Evolutionary conservation across 352 stramenopile genomes (phyloP), one percentile per base, ranked within the genome.

Genomic region (Phytophthora fragariaefolia): DNA sequence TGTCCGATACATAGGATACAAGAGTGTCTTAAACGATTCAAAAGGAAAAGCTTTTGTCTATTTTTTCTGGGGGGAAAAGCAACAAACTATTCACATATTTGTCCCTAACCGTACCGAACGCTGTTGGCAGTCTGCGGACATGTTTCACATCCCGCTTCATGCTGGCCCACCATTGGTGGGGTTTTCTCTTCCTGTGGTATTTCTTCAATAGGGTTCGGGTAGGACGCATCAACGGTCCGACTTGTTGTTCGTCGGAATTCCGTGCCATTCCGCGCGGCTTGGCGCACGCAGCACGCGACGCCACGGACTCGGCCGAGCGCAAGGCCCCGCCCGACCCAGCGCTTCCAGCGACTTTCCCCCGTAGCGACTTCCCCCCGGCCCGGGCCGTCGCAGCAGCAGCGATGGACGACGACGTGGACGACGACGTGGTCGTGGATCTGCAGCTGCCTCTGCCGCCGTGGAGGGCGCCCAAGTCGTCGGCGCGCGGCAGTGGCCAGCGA

Each of bases 381-480:
- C n/a, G n/a, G n/a, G n/a, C n/a, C n/a, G n/a, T n/a, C 30, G 30
- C 32, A 15, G 32, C 34, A 43, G 34, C 3, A 17, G 30, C 56
- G 12, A 70, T 70, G 48, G 32, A 62, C 8, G 34, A 61, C n/a
- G 54, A 69, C 22, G 34, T 43, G 34, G 34, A 43, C 34, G 15
- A n/a, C n/a, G n/a, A n/a, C n/a, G 26, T 28, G 34, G 52, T 71
- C 23, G 17, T 27, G 9, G 61, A 55, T 5, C 9, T 66, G 3
- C 51, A 72, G 42, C 6, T 49, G 12, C 20, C 6, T 3, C 18
- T 71, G 27, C 42, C 54, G 28, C 55, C 67, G 6, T 74, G 60
- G 56, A 76, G 68, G 54, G 52, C 56, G 32, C 46, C 68, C 43
- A 73, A 67, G 63, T 49, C 63, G 1, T 71, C 67, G 17, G 60